A percentile compares a stretch with the other conserved stretches of the same genome.
Conservation (phyloP, 2,329 filamentous ascomycete species). For the Botrytis fragariae region DNA sequence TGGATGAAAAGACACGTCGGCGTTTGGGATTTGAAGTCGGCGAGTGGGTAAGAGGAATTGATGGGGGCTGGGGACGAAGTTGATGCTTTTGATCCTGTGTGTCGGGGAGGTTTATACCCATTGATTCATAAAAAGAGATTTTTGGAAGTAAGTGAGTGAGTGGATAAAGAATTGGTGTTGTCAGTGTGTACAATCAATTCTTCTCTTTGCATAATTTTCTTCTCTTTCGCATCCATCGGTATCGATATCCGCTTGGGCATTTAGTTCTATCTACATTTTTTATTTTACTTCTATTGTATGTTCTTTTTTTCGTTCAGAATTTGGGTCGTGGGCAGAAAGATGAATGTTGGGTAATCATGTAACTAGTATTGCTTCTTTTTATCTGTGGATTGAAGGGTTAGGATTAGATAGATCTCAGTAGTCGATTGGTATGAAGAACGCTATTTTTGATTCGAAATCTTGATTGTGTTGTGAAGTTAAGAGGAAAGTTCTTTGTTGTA, state of each 20-base stretch:
- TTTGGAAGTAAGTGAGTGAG: not conserved
- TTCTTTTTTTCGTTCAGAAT: not conserved
- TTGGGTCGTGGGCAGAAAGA: not conserved
- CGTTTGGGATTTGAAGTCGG: conserved; percentile 83
- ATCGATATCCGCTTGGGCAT: not conserved
- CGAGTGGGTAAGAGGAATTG: conserved; percentile 62
- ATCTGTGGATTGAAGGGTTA: not conserved
- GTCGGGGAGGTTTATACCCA: not conserved
- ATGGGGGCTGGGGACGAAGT: conserved; percentile 24
- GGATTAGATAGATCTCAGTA: conserved; percentile 3
- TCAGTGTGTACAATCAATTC: not conserved
- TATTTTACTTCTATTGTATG: conserved; percentile 3
- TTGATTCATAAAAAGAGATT: not conserved
- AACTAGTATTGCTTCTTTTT: not conserved
- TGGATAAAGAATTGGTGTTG: not conserved
- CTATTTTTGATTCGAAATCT: not conserved
- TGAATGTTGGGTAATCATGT: not conserved
- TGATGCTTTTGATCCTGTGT: not conserved
- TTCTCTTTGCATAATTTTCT: not conserved
- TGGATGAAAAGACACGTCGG: conserved; percentile 69
- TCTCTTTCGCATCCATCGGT: not conserved
- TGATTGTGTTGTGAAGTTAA: too few species aligned
- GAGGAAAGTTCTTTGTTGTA: not conserved
- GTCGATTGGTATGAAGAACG: not conserved
- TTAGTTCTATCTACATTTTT: too few species aligned